Evolutionary conservation across 2,329 filamentous ascomycete species (phyloP).

Genomic region (Cladosporium colombiae): DNA sequence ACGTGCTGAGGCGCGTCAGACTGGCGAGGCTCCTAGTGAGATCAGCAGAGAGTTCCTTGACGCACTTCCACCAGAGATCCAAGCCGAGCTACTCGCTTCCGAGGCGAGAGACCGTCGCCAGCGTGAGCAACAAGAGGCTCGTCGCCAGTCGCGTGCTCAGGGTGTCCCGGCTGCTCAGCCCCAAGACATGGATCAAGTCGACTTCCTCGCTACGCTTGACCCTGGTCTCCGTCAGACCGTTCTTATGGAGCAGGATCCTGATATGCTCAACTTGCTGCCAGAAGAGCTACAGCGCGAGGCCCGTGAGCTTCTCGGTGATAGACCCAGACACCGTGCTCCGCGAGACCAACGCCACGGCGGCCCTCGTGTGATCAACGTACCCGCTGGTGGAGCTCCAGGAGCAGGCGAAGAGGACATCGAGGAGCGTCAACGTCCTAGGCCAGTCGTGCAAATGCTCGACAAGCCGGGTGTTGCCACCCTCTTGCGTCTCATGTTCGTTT

Average conservation of each 20-base stretch:
- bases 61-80: constrained; percentile 85
- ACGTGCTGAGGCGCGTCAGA: constrained; percentile 62
- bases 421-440: constrained; percentile 47
- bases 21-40: constrained; percentile 73
- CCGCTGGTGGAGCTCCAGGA: not conserved
- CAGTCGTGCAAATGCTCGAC: constrained; percentile 94
- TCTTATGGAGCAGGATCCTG: constrained; percentile 78
- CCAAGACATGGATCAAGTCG: constrained; percentile 88
- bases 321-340: constrained; percentile 30
- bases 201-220: constrained; percentile 87
- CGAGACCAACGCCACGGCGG: constrained; percentile 4
- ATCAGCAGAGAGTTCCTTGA: constrained; percentile 94
- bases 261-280: constrained; percentile 79
- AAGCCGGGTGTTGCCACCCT: constrained; percentile 95
- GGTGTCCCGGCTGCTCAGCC: constrained; percentile 53
- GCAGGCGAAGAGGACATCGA: not conserved
- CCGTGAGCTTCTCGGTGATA: constrained; percentile 64
- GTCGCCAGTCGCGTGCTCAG: constrained; percentile 59
- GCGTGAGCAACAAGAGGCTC: constrained; percentile 78
- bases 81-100: constrained; percentile 85
- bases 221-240: constrained; percentile 82
- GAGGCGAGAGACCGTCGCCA: constrained; percentile 87
- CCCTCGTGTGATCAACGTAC: constrained; percentile 19
- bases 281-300: constrained; percentile 86
- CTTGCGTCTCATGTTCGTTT: constrained; percentile 96